Conservation (phyloP, 2,329 filamentous ascomycete species). For the Herpotrichia juniperi region DNA sequence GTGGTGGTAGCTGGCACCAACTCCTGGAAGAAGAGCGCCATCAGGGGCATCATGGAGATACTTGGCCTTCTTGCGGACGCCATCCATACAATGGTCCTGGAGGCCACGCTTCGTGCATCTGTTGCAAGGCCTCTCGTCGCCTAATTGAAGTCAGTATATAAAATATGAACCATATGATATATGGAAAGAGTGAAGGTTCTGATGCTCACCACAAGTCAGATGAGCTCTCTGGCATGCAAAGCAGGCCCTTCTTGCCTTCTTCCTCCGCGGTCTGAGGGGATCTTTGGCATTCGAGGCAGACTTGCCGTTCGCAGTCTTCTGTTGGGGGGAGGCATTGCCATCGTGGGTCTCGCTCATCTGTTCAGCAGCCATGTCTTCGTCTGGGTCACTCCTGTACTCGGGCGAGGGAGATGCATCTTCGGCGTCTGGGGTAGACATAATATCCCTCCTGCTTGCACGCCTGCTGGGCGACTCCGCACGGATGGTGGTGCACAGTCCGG, state of each 20-base stretch:
- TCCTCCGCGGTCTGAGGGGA: conserved; percentile 83
- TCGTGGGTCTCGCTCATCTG: conserved; percentile 46
- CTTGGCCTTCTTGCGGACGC: conserved; percentile 97
- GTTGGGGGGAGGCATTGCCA: conserved; percentile 40
- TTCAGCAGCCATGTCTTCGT: conserved; percentile 53
- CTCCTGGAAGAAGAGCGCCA: conserved; percentile 85
- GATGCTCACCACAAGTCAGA: conserved; percentile 90
- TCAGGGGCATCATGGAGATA: conserved; percentile 96
- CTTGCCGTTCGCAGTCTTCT: conserved; percentile 41
- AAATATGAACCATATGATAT: neutral
- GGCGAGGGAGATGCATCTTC: conserved; percentile 56
- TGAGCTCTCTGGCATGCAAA: conserved; percentile 97
- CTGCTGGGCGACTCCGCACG: conserved; percentile 36
- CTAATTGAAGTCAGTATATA: conserved; percentile 56
- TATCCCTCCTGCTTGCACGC: conserved; percentile 44
- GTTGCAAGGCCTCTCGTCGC: conserved; percentile 92
- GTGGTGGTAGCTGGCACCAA: conserved; percentile 72
- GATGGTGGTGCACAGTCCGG: conserved; percentile 40
- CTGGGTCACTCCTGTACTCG: conserved; percentile 51
- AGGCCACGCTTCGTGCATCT: conserved; percentile 93
- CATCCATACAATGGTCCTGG: conserved; percentile 90
- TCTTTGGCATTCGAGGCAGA: conserved; percentile 73
- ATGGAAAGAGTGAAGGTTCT: neutral
- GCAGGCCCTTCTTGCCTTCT: conserved; percentile 95
- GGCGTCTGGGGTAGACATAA: conserved; percentile 56